A percentile compares a stretch with the other conserved stretches of the same genome.
phyloP scores from a whole-genome alignment of 2,329 filamentous ascomycete genomes.

The Nemania serpens region DNA sequence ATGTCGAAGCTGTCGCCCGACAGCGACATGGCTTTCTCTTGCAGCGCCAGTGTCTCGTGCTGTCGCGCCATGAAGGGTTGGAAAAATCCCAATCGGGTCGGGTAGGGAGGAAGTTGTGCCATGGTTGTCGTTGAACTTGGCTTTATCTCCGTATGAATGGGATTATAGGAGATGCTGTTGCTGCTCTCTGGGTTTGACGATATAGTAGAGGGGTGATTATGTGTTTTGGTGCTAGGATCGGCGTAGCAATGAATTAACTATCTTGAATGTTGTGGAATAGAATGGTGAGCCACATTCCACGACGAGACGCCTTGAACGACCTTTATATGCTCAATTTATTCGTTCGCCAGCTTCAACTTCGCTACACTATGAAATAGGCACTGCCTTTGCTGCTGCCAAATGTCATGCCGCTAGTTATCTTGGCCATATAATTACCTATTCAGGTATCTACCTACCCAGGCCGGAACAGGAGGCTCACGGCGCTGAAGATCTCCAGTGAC shows the following conservation, averaged over 20 bases:
- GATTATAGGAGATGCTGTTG: background rate
- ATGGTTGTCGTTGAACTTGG: background rate
- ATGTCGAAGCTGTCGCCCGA: slow-evolving; percentile 69
- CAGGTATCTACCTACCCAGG: too few relatives aligned
- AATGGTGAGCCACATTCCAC: background rate
- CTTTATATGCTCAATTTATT: background rate
- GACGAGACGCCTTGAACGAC: background rate
- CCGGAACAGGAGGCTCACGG: background rate
- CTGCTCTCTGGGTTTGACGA: background rate
- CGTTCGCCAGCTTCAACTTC: too few relatives aligned
- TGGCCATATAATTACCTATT: too few relatives aligned
- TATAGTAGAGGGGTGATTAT: background rate
- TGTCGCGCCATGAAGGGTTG: slow-evolving; percentile 45
- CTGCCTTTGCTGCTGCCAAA: too few relatives aligned
- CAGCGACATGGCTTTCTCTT: slow-evolving; percentile 65
- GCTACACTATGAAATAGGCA: too few relatives aligned
- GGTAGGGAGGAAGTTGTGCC: slow-evolving; percentile 13
- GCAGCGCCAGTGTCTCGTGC: slow-evolving; percentile 58
- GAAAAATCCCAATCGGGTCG: slow-evolving; percentile 45
- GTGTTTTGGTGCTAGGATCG: background rate
- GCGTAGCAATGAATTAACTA: background rate
- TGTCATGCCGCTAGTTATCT: too few relatives aligned
- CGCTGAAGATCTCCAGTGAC: background rate
- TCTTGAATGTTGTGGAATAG: background rate
- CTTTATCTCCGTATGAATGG: background rate